Evolutionary conservation across 1,139 yeast species (phyloP).

Genomic region (Nakaseomyces kungkrabaensis): DNA sequence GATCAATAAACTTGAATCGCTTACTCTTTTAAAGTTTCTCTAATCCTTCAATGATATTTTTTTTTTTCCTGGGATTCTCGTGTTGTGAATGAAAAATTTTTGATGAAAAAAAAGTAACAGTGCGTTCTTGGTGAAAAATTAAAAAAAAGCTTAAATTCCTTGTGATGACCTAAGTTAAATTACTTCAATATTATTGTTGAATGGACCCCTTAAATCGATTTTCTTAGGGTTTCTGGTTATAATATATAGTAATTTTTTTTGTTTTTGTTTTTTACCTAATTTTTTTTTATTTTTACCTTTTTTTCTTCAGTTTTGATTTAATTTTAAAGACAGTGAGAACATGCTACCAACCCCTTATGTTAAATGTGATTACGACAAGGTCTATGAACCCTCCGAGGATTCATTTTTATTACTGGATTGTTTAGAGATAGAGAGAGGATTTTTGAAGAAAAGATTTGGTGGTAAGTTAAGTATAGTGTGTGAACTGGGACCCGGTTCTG

Average conservation of each 20-base stretch:
- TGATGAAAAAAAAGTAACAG: no score
- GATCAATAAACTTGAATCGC: no score
- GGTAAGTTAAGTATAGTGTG: conserved; percentile 43
- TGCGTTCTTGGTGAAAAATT: not conserved
- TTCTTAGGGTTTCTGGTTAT: no score
- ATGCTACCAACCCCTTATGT: conserved; percentile 52
- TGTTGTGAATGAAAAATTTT: not conserved
- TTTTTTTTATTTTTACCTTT: not conserved
- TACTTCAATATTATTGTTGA: no score
- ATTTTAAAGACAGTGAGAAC: not conserved
- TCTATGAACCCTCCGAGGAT: conserved; percentile 93
- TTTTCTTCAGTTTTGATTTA: not conserved
- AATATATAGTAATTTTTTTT: no score
- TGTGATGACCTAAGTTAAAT: no score
- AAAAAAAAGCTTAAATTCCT: not conserved
- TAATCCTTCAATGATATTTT: not conserved
- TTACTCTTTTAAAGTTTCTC: no score
- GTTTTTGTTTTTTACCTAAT: no score
- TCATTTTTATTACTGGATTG: conserved; percentile 72
- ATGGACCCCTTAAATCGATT: no score
- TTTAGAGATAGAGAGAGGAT: conserved; percentile 48
- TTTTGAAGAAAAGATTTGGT: conserved; percentile 30
- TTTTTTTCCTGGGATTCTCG: not conserved
- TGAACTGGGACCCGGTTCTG: conserved; percentile 93
- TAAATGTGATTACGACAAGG: conserved; percentile 41